Conservation (phyloP, 2,329 filamentous ascomycete species). For the Colletotrichum ledebouriae region DNA sequence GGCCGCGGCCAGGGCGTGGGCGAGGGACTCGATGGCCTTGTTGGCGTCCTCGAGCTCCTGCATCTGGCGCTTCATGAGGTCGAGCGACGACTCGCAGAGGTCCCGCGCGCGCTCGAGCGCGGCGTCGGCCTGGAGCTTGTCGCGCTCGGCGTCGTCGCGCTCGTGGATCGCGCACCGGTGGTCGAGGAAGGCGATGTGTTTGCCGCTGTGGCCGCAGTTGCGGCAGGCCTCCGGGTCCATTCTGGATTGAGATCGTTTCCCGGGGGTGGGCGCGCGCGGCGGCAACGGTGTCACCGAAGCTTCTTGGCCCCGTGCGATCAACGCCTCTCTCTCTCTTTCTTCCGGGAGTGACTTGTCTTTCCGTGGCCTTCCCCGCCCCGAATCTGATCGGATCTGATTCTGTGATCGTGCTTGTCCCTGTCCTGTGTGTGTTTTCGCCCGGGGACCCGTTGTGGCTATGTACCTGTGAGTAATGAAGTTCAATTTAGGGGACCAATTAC, state of each 20-base stretch:
- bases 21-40: conserved; percentile 28
- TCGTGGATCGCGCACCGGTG: conserved; percentile 39
- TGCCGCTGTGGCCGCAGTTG: conserved; percentile 39
- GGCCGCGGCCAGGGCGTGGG: conserved; percentile 14
- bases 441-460: conserved; percentile 17
- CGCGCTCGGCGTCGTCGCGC: conserved; percentile 40
- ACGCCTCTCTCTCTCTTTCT: too few relatives aligned
- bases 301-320: not conserved
- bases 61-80: conserved; percentile 40
- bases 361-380: too few relatives aligned
- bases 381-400: not conserved
- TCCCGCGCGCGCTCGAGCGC: conserved; percentile 33
- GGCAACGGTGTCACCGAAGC: too few relatives aligned
- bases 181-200: conserved; percentile 36
- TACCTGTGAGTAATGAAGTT: conserved; percentile 3
- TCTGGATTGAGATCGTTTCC: not conserved
- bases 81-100: conserved; percentile 35
- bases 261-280: too few relatives aligned
- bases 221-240: conserved; percentile 40
- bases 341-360: too few relatives aligned
- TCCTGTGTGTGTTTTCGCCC: not conserved
- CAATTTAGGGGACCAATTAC: not conserved
- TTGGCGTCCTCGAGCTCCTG: conserved; percentile 41
- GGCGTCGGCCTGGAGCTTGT: conserved; percentile 39
- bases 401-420: not conserved